Evolutionary conservation across 139 green algal genomes (phyloP), one percentile per base, ranked within the genome.

Genomic region (Zygnema circumcarinatum): DNA sequence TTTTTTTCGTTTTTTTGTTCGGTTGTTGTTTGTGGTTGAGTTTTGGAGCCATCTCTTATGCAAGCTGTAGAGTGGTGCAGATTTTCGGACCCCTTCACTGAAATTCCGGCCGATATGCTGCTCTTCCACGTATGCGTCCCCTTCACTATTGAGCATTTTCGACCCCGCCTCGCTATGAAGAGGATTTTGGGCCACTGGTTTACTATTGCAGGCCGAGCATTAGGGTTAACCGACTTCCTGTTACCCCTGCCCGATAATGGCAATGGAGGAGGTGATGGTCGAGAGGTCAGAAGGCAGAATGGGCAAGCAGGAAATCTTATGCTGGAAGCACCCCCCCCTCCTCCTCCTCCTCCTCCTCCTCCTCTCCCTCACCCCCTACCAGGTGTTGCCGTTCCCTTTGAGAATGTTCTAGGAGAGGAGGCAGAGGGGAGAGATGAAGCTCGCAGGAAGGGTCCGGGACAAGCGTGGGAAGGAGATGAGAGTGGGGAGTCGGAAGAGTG

Each of bases 61-160:
- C 47, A 62, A 16, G 47, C 47, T 62, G 7, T 62, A 62, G 47
- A 62, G 47, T 78, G 7, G 3, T 78, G 69, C 82, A 87, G 78
- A 33, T 91, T 91, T 47, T 85, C 87, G 2, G 81, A 91, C 53
- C 80, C 87, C 0, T 69, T 91, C 0, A 79, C 75, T 22, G 87
- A 91, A 38, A 81, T 91, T 0, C 81, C 87, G 1, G 81, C 72
- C 1, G 84, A 92, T 67, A 86, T 92, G 82, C 88, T 92, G 0
- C 73, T 92, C 0, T 86, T 92, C 62, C 88, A 92, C 54, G 38
- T 92, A 31, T 87, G 54, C 62, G 53, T 92, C 16, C 88, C 88
- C 38, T 92, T 90, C 35, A 87, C 88, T 0, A 90, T 87, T 40
- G 88, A 92, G 69, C 88, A 90, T 84, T 69, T 90, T 35, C 42